Evolutionary conservation across 768 basidiomycete genomes (phyloP).

Genomic region (Boletus subparvulus): DNA sequence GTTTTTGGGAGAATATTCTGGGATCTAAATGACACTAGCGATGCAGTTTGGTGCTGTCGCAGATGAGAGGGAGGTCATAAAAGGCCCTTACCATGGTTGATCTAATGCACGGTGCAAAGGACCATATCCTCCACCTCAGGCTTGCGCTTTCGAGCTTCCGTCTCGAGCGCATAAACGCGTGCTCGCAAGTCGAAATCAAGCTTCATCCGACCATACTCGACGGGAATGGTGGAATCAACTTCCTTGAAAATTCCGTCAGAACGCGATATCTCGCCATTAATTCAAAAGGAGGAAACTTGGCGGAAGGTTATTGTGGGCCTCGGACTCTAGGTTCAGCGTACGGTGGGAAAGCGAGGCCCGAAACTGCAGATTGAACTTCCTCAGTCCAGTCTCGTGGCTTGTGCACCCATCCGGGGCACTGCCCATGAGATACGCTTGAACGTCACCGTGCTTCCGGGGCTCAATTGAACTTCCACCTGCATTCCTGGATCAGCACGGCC

Average conservation of each 20-base stretch:
- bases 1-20: slow-evolving; percentile 37
- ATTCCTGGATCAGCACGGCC: too few species aligned
- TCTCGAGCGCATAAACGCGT: slow-evolving; percentile 56
- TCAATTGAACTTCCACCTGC: too few species aligned
- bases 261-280: not conserved
- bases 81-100: slow-evolving; percentile 51
- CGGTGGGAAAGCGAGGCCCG: too few species aligned
- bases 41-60: not conserved
- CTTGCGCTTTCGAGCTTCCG: slow-evolving; percentile 32
- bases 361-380: too few species aligned
- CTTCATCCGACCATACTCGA: slow-evolving; percentile 59
- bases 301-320: slow-evolving; percentile 47
- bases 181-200: slow-evolving; percentile 55
- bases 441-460: too few species aligned
- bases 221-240: slow-evolving; percentile 61
- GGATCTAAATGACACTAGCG: slow-evolving; percentile 54
- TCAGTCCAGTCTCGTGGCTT: too few species aligned
- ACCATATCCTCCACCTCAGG: slow-evolving; percentile 33
- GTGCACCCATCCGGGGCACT: too few species aligned
- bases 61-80: not conserved
- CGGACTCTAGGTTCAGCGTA: too few species aligned
- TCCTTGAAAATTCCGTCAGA: slow-evolving; percentile 39
- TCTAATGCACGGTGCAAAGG: slow-evolving; percentile 53
- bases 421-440: too few species aligned
- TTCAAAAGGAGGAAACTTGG: slow-evolving; percentile 31